These are phyloP conservation scores for Psilocybe tampanensis DNA, from an alignment of 768 basidiomycete species.

Conservation along the genomic window DNA sequence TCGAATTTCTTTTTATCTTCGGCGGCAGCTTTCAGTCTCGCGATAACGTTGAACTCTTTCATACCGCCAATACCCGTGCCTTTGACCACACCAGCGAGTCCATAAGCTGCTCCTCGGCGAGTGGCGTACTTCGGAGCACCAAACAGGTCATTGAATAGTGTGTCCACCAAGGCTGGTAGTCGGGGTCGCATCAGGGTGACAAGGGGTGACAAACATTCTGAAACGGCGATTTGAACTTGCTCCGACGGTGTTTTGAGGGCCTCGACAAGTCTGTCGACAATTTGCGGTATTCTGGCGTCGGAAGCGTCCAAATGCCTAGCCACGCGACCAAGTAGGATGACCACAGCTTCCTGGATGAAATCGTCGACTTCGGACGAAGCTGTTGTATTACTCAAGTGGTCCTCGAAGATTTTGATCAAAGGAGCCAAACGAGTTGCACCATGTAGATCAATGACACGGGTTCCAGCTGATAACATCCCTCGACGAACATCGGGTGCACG, in stretches of 20 bases:
- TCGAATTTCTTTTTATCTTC: constrained; percentile 92
- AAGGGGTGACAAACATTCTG: constrained; percentile 91
- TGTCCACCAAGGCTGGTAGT: constrained; percentile 68
- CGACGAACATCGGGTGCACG: constrained; percentile 77
- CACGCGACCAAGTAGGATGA: constrained; percentile 92
- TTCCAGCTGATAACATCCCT: constrained; percentile 87
- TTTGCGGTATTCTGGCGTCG: constrained; percentile 76
- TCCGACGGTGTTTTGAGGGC: constrained; percentile 94
- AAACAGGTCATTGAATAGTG: constrained; percentile 76
- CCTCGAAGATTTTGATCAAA: constrained; percentile 84
- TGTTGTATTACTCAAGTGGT: constrained; percentile 58
- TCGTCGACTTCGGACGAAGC: constrained; percentile 76
- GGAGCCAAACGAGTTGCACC: constrained; percentile 71
- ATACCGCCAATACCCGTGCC: constrained; percentile 87
- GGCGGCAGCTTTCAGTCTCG: constrained; percentile 68
- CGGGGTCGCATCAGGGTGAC: constrained; percentile 69
- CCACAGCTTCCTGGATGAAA: constrained; percentile 91
- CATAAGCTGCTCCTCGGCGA: constrained; percentile 97
- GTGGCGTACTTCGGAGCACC: constrained; percentile 85
- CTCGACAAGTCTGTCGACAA: constrained; percentile 85
- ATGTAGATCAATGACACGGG: constrained; percentile 78
- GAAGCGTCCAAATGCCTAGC: constrained; percentile 83
- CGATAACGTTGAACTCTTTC: constrained; percentile 82
- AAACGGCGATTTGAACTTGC: constrained; percentile 94
- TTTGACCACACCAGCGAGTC: constrained; percentile 88